Evolutionary conservation across 2,329 filamentous ascomycete genomes (phyloP).

Genomic region (Paracoccidioides brasiliensis): DNA sequence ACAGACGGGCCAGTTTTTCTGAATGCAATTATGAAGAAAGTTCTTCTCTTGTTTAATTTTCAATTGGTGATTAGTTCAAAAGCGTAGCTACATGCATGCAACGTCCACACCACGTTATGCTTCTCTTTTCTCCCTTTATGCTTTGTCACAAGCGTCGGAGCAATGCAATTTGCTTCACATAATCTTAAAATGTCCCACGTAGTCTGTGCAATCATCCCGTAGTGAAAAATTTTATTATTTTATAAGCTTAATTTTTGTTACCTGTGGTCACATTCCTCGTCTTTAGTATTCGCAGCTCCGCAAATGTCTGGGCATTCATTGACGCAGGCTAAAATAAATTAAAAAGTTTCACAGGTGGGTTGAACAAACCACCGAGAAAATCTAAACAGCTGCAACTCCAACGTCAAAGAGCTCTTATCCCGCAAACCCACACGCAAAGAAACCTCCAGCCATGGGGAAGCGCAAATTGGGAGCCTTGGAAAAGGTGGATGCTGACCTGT

Average conservation of each 20-base stretch:
- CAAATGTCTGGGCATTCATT: not conserved
- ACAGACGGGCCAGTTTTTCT: slow-evolving; percentile 2
- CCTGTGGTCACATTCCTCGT: no score
- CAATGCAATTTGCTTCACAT: not conserved
- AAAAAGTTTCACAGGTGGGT: not conserved
- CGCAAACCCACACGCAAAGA: slow-evolving; percentile 4
- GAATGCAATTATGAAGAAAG: slow-evolving; percentile 31
- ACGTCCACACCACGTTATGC: no score
- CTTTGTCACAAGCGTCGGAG: not conserved
- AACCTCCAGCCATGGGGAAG: slow-evolving; percentile 51
- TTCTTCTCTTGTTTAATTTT: slow-evolving; percentile 13
- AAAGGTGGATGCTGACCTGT: slow-evolving; percentile 86
- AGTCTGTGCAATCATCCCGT: no score
- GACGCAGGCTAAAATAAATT: not conserved
- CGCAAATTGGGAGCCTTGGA: slow-evolving; percentile 84
- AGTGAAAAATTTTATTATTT: not conserved
- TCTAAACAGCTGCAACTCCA: not conserved
- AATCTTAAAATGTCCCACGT: no score
- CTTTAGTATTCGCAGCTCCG: no score
- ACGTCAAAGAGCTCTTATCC: slow-evolving; percentile 66
- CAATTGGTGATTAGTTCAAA: slow-evolving; percentile 10
- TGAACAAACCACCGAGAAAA: not conserved
- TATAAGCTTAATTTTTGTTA: no score
- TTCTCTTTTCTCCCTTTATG: slow-evolving; percentile 39
- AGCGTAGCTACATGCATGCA: no score